Evolutionary conservation across 257 asterid species (phyloP), one percentile per base, ranked within the genome.

Genomic region (Nicotiana attenuata): DNA sequence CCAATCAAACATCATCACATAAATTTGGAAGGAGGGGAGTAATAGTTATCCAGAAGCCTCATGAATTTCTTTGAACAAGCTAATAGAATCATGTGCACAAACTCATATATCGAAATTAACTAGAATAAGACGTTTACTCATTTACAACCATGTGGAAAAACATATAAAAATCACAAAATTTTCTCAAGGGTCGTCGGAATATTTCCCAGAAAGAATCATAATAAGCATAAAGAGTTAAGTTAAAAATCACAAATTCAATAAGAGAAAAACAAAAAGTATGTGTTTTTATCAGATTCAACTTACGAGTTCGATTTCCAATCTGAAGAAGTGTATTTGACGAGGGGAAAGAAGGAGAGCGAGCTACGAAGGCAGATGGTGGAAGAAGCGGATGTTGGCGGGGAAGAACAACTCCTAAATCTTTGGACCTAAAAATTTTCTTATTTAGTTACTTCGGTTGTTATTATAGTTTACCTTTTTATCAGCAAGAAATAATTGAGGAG

Each of bases 251-350:
- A 11, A 71, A 50, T 75, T 73, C 15, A 26, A 47, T 22, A 73
- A 15, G 24, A 7, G 5, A 47, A 73, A 59, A 73, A 45, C 78
- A 41, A 41, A 41, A 71, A 6, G 35, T 41, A 45, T 5, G 47
- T 22, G 19, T 7, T 3, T 22, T 22, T 22, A 47, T 26, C 7
- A 7, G 10, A 15, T 20, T 71, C 16, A 22, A 50, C 79, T 50
- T 50, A 75, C 79, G 52, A 24, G 24, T 75, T 50, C 16, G 63
- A 75, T 75, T 75, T 45, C 78, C 60, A 71, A 45, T 71, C 35
- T 28, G 63, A 19, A 56, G 10, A 55, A 16, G 22, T 56, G 11
- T 17, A 19, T 19, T 56, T 56, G 47, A 41, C 47, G 0, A 8
- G 22, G 61, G 33, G 10, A 56, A 61, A 22, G 33, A 61, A 61